phyloP scores from a whole-genome alignment of 2,329 filamentous ascomycete species.

The Lecanicillium sp. region DNA sequence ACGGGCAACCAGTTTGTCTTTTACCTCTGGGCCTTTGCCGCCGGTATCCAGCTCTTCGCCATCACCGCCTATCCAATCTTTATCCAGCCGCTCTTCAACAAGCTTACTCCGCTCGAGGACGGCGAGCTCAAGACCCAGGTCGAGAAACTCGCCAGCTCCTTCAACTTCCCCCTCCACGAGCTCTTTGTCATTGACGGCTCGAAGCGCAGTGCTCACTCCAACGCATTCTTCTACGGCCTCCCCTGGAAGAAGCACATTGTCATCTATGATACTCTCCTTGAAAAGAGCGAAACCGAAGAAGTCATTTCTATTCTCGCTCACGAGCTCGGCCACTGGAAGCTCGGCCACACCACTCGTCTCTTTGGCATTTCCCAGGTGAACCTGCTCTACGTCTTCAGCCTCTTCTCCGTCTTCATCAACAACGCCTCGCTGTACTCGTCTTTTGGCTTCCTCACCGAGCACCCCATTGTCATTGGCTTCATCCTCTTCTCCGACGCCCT shows the following conservation, averaged over 20 bases:
- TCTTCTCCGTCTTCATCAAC: slow-evolving; percentile 97
- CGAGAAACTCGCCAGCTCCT: slow-evolving; percentile 70
- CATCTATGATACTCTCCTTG: slow-evolving; percentile 94
- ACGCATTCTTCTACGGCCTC: slow-evolving; percentile 92
- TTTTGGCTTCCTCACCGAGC: slow-evolving; percentile 78
- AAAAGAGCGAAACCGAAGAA: slow-evolving; percentile 87
- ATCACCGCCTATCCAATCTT: slow-evolving; percentile 94
- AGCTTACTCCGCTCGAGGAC: slow-evolving; percentile 82
- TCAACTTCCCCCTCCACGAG: slow-evolving; percentile 88
- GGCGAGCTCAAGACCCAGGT: slow-evolving; percentile 83
- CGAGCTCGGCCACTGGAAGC: slow-evolving; percentile 94
- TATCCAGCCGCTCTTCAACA: slow-evolving; percentile 96
- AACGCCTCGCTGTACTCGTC: slow-evolving; percentile 84
- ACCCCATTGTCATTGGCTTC: slow-evolving; percentile 94
- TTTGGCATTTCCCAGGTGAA: slow-evolving; percentile 83
- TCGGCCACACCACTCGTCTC: slow-evolving; percentile 88
- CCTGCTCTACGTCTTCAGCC: slow-evolving; percentile 90
- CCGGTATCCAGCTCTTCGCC: slow-evolving; percentile 83
- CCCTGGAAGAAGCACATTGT: slow-evolving; percentile 99
- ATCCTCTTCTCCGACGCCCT: slow-evolving; percentile 96
- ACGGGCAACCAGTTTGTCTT: slow-evolving; percentile 95
- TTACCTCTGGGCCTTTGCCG: slow-evolving; percentile 91
- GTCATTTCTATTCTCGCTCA: slow-evolving; percentile 92
- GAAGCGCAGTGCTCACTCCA: slow-evolving; percentile 80
- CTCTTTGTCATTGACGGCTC: slow-evolving; percentile 91